phyloP scores from a whole-genome alignment of 306 rosid genomes.

The Quercus robur region DNA sequence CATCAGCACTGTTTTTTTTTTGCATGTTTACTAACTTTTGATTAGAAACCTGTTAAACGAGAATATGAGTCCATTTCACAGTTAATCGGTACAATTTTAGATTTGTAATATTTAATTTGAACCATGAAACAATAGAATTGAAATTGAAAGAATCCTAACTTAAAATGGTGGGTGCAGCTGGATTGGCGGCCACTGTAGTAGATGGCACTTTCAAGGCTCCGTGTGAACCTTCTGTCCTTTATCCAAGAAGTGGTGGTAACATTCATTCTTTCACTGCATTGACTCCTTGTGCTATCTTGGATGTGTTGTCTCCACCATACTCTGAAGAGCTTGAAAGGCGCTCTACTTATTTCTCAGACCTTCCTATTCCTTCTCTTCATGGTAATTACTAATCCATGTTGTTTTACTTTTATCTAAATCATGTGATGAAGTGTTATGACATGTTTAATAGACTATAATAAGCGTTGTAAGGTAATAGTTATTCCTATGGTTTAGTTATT shows the following conservation, averaged over 20 bases:
- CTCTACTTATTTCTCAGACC: conserved; percentile 54
- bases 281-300: conserved; percentile 57
- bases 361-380: conserved; percentile 43
- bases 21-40: too few species aligned
- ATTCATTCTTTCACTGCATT: conserved; percentile 59
- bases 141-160: too few species aligned
- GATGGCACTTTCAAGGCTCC: conserved; percentile 45
- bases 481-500: too few species aligned
- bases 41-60: too few species aligned
- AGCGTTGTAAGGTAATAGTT: too few species aligned
- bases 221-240: conserved; percentile 40
- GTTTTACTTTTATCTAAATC: background rate
- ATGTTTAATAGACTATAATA: too few species aligned
- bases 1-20: background rate
- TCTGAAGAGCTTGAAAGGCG: conserved; percentile 51
- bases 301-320: conserved; percentile 69
- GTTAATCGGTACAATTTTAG: too few species aligned
- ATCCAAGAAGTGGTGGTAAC: conserved; percentile 70
- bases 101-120: too few species aligned
- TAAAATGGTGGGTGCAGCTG: conserved; percentile 31
- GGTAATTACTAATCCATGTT: conserved; percentile 24
- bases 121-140: too few species aligned
- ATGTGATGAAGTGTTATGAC: background rate
- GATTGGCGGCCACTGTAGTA: conserved; percentile 42
- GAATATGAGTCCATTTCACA: too few species aligned